Conservation (phyloP, 306 rosid genomes). For the Castanea crenata region DNA sequence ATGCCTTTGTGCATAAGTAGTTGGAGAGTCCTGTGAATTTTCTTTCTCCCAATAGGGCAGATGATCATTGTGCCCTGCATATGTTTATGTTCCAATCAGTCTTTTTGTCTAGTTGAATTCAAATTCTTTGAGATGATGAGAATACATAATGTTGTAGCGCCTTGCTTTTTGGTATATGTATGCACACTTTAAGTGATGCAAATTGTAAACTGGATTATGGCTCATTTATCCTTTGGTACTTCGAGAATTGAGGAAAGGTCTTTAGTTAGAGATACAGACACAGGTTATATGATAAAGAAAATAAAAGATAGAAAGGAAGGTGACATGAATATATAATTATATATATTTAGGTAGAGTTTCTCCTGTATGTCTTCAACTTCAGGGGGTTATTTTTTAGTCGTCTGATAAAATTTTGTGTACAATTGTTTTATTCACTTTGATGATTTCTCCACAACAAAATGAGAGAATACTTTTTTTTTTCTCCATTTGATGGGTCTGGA, state of each 20-base stretch:
- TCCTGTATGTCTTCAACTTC: too few relatives aligned
- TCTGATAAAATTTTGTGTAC: too few relatives aligned
- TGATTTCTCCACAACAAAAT: background rate
- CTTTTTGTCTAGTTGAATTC: background rate
- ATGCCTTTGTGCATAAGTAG: background rate
- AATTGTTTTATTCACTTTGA: background rate
- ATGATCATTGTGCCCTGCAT: background rate
- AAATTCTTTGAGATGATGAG: background rate
- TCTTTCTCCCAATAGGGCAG: background rate
- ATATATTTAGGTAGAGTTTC: background rate
- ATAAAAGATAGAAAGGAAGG: background rate
- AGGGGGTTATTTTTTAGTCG: too few relatives aligned
- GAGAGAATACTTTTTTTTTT: background rate
- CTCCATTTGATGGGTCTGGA: background rate
- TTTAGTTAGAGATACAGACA: background rate
- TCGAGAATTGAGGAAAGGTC: background rate
- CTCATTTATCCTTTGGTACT: background rate
- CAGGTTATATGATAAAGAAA: background rate
- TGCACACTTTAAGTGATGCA: background rate
- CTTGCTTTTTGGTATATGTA: background rate
- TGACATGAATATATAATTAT: background rate
- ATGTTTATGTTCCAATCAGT: background rate
- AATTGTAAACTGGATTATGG: background rate
- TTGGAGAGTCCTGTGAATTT: too few relatives aligned
- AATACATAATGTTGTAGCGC: background rate